Base-by-base conservation (phyloP, 2,329 filamentous ascomycete species). In the Bimuria novae-zelandiae region DNA sequence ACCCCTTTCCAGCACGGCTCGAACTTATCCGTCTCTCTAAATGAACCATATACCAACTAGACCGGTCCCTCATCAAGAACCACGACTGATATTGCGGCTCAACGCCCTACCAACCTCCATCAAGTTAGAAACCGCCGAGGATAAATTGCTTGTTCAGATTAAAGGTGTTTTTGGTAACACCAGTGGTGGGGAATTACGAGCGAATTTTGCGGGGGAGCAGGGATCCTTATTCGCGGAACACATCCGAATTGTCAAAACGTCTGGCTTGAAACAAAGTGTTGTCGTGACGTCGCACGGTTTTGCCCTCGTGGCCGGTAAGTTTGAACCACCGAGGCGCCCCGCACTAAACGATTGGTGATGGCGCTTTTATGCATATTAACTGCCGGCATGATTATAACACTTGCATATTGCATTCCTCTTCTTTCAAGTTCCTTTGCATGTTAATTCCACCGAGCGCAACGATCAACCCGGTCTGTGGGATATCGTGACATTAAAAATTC, bases 81-180 rank as follows among this genome's bases (percentile, higher is more conserved):
- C 8, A 37, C 32, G 19, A 22, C 37, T 21, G 16, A 37, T 22
- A 37, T 46, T 47, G 33, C 33, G 44, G 44, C 33, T 47, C 33
- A 46, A 46, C 7, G 32, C 22, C 11, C 10, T n/a, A n/a, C 44
- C 16, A 19, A 14, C n/a, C 44, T 22, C 39, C 36, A 42, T 30
- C 23, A 21, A 41, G 44, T 22, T 37, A 47, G 32, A 7, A 19
- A 19, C 8, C 17, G 32, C 44, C 22, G 44, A 35, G 29, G 37
- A 64, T 71, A 66, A 36, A 69, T 67, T 67, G 52, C 45, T 52
- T 48, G 36, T 49, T 40, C 45, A 61, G 55, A 68, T 66, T 63
- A 58, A 60, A 55, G 57, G 52, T 11, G 23, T 29, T 41, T 36
- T 47, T 37, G 27, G 30, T 27, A 42, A 45, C 32, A 27, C 23